These are phyloP conservation scores for Cicer judaicum DNA, from an alignment of 306 rosid genomes.

Conservation along the genomic window DNA sequence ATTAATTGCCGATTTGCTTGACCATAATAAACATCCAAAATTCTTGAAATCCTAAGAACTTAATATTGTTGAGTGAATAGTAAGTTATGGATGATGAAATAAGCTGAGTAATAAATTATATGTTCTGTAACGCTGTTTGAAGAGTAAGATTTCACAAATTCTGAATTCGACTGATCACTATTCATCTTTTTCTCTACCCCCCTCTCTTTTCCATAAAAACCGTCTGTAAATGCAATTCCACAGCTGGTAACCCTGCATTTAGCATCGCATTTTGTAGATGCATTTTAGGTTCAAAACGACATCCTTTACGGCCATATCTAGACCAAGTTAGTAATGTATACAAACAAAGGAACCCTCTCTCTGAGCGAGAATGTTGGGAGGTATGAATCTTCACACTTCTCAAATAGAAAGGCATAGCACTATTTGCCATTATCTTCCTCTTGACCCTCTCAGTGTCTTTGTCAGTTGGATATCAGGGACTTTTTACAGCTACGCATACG, in stretches of 20 bases:
- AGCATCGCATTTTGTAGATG: neutral
- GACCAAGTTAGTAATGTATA: conserved; percentile 63
- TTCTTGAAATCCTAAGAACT: neutral
- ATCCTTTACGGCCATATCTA: conserved; percentile 65
- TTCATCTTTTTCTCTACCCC: neutral
- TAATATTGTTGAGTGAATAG: neutral
- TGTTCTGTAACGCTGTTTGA: neutral
- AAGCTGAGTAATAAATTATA: neutral
- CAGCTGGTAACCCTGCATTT: neutral
- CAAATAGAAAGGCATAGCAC: conserved; percentile 2
- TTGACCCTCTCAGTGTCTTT: conserved; percentile 46
- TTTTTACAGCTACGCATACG: conserved; percentile 67
- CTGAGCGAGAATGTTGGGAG: conserved; percentile 69
- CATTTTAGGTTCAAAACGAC: conserved; percentile 54
- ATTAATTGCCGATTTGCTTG: neutral
- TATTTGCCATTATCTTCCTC: conserved; percentile 18
- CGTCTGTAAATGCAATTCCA: neutral
- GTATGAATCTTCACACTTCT: conserved; percentile 43
- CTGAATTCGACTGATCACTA: neutral
- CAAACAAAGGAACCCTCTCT: conserved; percentile 71
- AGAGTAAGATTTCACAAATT: neutral
- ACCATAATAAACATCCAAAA: neutral
- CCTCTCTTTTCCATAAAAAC: neutral
- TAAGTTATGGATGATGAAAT: neutral
- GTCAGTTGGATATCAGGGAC: conserved; percentile 76